These are phyloP conservation scores for Fomitiporia mediterranea DNA, from an alignment of 1,284 basidiomycete genomes.

Conservation along the genomic window DNA sequence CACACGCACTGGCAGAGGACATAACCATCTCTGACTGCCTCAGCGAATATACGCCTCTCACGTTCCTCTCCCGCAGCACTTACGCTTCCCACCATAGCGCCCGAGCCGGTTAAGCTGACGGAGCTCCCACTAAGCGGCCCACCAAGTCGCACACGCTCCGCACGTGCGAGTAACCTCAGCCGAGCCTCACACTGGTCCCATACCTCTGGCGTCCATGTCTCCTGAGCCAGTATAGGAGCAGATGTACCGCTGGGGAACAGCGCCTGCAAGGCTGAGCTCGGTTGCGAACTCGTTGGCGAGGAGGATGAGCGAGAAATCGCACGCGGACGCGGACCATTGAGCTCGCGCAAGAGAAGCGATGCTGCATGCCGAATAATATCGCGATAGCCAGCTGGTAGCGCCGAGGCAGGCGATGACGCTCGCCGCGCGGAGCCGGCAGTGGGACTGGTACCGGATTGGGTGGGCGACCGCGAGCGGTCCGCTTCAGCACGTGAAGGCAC, in stretches of 20 bases:
- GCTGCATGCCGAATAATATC: conserved; percentile 15
- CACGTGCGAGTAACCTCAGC: conserved; percentile 50
- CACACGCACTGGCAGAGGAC: conserved; percentile 79
- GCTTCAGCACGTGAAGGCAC: conserved; percentile 7
- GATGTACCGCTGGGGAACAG: not conserved
- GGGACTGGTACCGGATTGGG: conserved; percentile 1
- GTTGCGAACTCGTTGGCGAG: not conserved
- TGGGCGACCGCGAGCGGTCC: conserved; percentile 13
- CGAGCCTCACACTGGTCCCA: conserved; percentile 73
- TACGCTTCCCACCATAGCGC: conserved; percentile 29
- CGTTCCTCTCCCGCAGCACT: conserved; percentile 63
- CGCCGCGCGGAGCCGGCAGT: not conserved
- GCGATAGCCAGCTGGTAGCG: conserved; percentile 1
- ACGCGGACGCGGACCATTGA: conserved; percentile 13
- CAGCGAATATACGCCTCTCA: conserved; percentile 57
- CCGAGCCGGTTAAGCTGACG: conserved; percentile 30
- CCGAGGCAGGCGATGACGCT: conserved; percentile 2
- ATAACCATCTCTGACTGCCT: conserved; percentile 77
- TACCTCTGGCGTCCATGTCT: conserved; percentile 34
- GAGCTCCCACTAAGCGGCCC: conserved; percentile 34
- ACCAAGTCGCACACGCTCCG: conserved; percentile 62
- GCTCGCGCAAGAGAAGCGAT: conserved; percentile 15
- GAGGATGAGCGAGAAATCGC: conserved; percentile 1
- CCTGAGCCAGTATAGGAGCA: not conserved
- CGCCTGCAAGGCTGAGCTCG: conserved; percentile 2